These are phyloP conservation scores for Colletotrichum agaves DNA, from an alignment of 2,329 filamentous ascomycete genomes.

Conservation along the genomic window DNA sequence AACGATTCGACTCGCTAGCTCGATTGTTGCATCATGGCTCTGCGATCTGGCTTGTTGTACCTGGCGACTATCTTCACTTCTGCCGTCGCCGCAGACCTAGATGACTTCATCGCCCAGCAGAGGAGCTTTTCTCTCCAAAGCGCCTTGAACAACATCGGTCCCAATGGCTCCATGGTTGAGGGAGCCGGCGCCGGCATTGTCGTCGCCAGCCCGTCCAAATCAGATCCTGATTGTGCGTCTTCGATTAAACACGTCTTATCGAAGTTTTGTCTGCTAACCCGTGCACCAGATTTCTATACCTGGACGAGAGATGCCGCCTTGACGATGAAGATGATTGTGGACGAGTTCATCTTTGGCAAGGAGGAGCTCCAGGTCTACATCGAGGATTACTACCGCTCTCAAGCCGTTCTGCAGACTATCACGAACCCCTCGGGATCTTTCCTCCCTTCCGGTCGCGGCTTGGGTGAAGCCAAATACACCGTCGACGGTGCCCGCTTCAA, in stretches of 20 bases:
- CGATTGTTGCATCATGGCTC: constrained; percentile 8
- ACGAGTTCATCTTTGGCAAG: constrained; percentile 61
- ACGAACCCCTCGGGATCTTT: constrained; percentile 62
- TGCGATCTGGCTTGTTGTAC: constrained; percentile 4
- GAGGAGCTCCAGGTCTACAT: constrained; percentile 56
- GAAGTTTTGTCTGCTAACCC: not conserved
- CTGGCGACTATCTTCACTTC: constrained; percentile 14
- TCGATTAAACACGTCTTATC: not conserved
- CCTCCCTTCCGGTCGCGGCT: constrained; percentile 56
- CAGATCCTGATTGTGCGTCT: constrained; percentile 62
- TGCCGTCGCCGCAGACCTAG: constrained; percentile 23
- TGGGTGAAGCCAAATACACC: constrained; percentile 67
- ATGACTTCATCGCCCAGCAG: constrained; percentile 55
- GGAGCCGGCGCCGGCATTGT: constrained; percentile 62
- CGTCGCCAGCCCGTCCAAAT: constrained; percentile 65
- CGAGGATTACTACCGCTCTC: constrained; percentile 63
- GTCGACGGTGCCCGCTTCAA: constrained; percentile 61
- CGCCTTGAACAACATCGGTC: constrained; percentile 65
- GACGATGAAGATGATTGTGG: constrained; percentile 62
- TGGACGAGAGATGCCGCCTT: constrained; percentile 68
- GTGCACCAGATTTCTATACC: constrained; percentile 63
- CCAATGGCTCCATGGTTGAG: constrained; percentile 57
- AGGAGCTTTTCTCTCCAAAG: constrained; percentile 60
- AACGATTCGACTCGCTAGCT: not conserved
- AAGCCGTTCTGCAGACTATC: constrained; percentile 62